Percentiles rank a stretch among this genome's conserved stretches.
phyloP scores from a whole-genome alignment of 495 filamentous ascomycete species.

The Corynascus novoguineensis region DNA sequence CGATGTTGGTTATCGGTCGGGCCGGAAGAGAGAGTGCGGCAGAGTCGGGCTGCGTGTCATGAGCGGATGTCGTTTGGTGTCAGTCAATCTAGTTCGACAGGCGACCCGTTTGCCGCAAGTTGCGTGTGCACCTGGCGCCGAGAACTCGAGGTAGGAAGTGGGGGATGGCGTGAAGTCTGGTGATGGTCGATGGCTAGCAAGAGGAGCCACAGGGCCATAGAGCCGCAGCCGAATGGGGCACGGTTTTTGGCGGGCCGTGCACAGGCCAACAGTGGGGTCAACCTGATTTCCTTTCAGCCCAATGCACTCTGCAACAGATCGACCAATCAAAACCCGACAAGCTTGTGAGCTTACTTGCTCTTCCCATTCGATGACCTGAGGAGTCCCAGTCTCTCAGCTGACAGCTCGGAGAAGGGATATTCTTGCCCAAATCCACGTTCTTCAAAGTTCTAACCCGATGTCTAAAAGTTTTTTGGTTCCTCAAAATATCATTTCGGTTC shows the following conservation, averaged over 20 bases:
- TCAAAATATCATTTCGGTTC: too few species aligned
- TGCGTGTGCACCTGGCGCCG: neutral
- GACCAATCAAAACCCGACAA: neutral
- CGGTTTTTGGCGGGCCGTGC: conserved; percentile 17
- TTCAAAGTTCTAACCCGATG: too few species aligned
- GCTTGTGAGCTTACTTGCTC: too few species aligned
- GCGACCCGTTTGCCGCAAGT: conserved; percentile 5
- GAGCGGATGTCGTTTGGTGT: conserved; percentile 10
- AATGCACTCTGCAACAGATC: neutral
- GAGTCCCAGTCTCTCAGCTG: too few species aligned
- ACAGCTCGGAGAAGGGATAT: too few species aligned
- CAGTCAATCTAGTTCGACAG: neutral
- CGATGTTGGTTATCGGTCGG: conserved; percentile 15
- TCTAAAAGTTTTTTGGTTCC: too few species aligned
- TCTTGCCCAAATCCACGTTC: too few species aligned
- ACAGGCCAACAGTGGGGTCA: conserved; percentile 17
- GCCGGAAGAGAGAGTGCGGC: conserved; percentile 13
- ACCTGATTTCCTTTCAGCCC: neutral
- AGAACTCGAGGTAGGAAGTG: neutral
- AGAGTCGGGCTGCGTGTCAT: conserved; percentile 26
- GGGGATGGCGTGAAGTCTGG: neutral
- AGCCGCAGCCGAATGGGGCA: conserved; percentile 16
- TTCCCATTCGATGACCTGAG: too few species aligned
- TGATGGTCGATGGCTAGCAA: neutral
- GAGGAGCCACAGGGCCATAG: conserved; percentile 4